These are phyloP conservation scores for Hydrangea macrophylla DNA, from an alignment of 148 eudicot species.

Conservation along the genomic window DNA sequence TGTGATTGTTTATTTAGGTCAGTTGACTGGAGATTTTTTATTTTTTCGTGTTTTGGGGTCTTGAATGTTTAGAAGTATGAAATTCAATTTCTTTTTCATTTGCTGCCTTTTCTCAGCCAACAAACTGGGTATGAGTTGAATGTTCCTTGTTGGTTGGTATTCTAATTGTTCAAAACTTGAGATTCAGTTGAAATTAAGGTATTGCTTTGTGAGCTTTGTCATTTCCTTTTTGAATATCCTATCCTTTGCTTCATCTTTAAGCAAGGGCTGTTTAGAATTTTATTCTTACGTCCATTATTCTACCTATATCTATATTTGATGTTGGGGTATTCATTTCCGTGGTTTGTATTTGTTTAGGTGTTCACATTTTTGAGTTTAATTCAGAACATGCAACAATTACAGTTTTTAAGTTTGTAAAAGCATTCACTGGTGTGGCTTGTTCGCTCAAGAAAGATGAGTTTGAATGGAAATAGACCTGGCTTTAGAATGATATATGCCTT, in stretches of 20 bases:
- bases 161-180: conserved; percentile 13
- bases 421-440: background rate
- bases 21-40: background rate
- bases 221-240: background rate
- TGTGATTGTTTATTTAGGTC: conserved; percentile 1
- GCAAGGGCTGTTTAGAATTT: background rate
- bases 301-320: background rate
- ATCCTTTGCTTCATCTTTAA: conserved; percentile 10
- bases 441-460: background rate
- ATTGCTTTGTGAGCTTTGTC: conserved; percentile 13
- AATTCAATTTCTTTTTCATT: background rate
- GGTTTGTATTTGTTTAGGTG: background rate
- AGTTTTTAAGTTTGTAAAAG: background rate
- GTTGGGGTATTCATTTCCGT: too few species aligned
- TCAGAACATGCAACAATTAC: background rate
- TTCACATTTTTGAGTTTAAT: background rate
- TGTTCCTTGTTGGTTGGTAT: conserved; percentile 9
- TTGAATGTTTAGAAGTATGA: background rate
- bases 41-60: background rate
- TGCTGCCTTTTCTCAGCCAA: background rate
- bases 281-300: background rate
- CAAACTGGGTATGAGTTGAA: background rate
- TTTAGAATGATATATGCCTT: background rate
- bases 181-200: conserved; percentile 16
- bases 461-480: background rate